Evolutionary conservation across 1,139 yeast genomes (phyloP), one percentile per base, ranked within the genome.

Genomic region (Debaryomyces robertsiae): DNA sequence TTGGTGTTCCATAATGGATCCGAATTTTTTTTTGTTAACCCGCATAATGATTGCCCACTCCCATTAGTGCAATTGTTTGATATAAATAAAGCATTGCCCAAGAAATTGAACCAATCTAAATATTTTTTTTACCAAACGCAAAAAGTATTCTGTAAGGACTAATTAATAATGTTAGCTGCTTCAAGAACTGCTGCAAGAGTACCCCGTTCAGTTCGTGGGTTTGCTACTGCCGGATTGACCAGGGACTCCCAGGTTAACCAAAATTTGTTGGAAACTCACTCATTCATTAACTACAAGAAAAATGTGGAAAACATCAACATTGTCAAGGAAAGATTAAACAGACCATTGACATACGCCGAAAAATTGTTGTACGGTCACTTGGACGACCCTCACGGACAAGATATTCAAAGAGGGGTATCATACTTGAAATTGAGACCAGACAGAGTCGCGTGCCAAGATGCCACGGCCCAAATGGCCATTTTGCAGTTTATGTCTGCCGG

Each of bases 361-460:
- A 93, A 93, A 78, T 75, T 93, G 57, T 79, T 93, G 58, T 93
- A 93, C 75, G 95, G 96, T 60, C 98, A 93, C 73, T 81, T 93
- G 70, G 96, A 89, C 67, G 84, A 93, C 62, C 98, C 98, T 55
- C 95, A 89, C 58, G 89, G 80, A 61, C 96, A 90, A 76, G 96
- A 88, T 49, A 90, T 91, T 58, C 87, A 85, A 75, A 87, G 98
- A 73, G 98, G 98, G 75, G 87, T 85, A 47, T 86, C 96, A 30
- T 93, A 93, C 77, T 80, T 93, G 73, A 91, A 93, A 75, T 83
- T 93, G 67, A 87, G 97, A 76, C 98, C 98, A 46, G 98, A 93
- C 72, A 88, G 98, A 76, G 98, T 93, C 58, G 98, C 98, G 47
- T 91, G 97, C 81, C 98, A 93, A 78, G 98, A 93, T 79, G 98